Evolutionary conservation across 768 basidiomycete genomes (phyloP).

Genomic region (Inosperma sp.): DNA sequence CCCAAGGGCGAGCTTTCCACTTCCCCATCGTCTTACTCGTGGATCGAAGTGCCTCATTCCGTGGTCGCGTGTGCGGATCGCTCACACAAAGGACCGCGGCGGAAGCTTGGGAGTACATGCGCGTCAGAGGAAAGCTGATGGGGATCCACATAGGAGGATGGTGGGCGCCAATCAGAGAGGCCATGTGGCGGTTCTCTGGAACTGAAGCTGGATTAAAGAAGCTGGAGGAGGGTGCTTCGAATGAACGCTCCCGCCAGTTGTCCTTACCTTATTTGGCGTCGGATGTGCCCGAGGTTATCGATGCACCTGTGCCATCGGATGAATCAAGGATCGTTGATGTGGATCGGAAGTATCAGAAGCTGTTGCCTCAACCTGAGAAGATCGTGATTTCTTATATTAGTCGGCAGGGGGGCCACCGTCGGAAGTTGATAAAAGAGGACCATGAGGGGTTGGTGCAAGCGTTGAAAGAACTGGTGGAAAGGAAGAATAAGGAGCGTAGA

Average conservation of each 20-base stretch:
- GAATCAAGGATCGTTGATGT: slow-evolving; percentile 14
- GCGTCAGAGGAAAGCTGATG: slow-evolving; percentile 27
- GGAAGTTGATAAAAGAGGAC: slow-evolving; percentile 51
- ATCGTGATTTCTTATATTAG: slow-evolving; percentile 71
- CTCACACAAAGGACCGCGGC: slow-evolving; percentile 69
- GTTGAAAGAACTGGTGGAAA: slow-evolving; percentile 45
- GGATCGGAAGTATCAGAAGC: slow-evolving; percentile 24
- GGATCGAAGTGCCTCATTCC: slow-evolving; percentile 74
- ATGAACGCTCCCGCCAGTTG: not conserved
- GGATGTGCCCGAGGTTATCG: slow-evolving; percentile 14
- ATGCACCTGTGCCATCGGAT: slow-evolving; percentile 2
- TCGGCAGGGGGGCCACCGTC: slow-evolving; percentile 49
- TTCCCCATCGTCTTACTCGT: slow-evolving; percentile 66
- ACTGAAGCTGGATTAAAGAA: slow-evolving; percentile 17
- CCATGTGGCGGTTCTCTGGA: slow-evolving; percentile 66
- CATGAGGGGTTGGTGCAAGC: slow-evolving; percentile 51
- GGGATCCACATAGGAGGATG: slow-evolving; percentile 51
- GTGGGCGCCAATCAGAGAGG: slow-evolving; percentile 74
- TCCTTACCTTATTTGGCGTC: slow-evolving; percentile 4
- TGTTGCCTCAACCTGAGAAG: slow-evolving; percentile 40
- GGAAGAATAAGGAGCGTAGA: slow-evolving; percentile 29
- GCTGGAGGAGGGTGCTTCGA: slow-evolving; percentile 4
- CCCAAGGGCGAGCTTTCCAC: slow-evolving; percentile 54
- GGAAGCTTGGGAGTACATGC: slow-evolving; percentile 58
- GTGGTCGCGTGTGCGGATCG: slow-evolving; percentile 57